Conservation (phyloP, 495 filamentous ascomycete species). For the Aspergillus conjunctus region DNA sequence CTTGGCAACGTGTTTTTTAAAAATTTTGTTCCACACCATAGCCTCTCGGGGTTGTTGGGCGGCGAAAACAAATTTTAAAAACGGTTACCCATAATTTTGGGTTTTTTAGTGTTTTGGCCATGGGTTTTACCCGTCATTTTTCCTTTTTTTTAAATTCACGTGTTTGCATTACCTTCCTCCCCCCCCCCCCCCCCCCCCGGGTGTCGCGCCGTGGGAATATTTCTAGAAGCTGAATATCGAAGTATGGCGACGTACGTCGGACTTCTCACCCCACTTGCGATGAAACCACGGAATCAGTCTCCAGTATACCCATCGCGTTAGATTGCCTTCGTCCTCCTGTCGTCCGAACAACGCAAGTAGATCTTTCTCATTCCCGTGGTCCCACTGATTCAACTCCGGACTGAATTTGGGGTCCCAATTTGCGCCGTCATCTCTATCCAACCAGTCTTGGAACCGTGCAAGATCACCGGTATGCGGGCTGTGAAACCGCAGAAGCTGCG, state of each 20-base stretch:
- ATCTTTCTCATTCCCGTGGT: background rate
- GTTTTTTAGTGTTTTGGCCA: too few species aligned
- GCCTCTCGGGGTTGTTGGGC: too few species aligned
- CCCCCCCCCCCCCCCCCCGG: too few species aligned
- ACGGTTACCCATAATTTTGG: too few species aligned
- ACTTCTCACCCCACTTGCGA: background rate
- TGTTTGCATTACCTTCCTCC: too few species aligned
- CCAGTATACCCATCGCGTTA: conserved; percentile 1
- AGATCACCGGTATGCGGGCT: background rate
- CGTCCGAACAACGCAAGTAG: background rate
- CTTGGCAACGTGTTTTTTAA: too few species aligned
- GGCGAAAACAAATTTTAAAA: too few species aligned
- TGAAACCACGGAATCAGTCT: background rate
- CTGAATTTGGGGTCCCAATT: background rate
- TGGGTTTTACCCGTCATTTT: too few species aligned
- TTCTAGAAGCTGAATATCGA: too few species aligned
- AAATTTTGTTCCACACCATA: too few species aligned
- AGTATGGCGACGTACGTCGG: background rate
- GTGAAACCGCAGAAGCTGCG: background rate
- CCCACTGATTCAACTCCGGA: background rate
- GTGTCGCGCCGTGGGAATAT: too few species aligned
- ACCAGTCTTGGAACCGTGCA: background rate
- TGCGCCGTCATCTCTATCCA: background rate
- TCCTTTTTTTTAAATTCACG: too few species aligned
- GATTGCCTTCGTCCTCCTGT: background rate